Evolutionary conservation across 768 basidiomycete species (phyloP), one percentile per base, ranked within the genome.

Genomic region (Dictyophora rubrovolvata): DNA sequence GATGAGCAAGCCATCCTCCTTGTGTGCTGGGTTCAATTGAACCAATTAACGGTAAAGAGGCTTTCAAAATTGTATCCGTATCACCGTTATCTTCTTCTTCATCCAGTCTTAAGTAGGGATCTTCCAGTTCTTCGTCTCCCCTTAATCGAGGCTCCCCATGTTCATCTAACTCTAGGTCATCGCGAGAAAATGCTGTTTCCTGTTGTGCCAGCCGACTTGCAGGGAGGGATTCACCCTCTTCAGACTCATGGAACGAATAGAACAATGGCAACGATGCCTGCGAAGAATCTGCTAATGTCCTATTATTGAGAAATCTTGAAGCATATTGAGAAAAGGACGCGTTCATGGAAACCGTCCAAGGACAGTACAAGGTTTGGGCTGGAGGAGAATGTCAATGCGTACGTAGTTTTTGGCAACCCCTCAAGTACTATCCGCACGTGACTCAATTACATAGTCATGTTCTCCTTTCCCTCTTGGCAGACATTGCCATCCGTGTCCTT

Each of bases 41-140:
- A 36, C 67, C 69, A 54, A 79, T 69, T 48, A 79, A 58, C 1
- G 71, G 75, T 53, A 71, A 63, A 18, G 69, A 74, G 61, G 70
- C 70, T 34, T 71, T 65, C 17, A 69, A 42, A 68, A 66, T 22
- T 74, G 73, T 36, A 66, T 49, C 6, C 66, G 63, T 55, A 67
- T 20, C 33, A 64, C 69, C 8, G 71, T 73, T 60, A 74, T 76
- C 52, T 85, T 84, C 28, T 63, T 85, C 85, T 52, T 80, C 80
- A 71, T 89, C 87, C 55, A 89, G 73, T 46, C 83, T 80, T 59
- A 90, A 77, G 78, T 89, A 89, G 46, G 87, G 87, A 70, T 89
- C 86, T 49, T 86, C 83, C 63, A 82, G 83, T 22, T 86, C 85
- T 16, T 59, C 64, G 49, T 77, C 74, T 55, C 74, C 66, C 61